These are phyloP conservation scores for Exutisphaerella laricina DNA, from an alignment of 2,329 filamentous ascomycete species.

Conservation along the genomic window DNA sequence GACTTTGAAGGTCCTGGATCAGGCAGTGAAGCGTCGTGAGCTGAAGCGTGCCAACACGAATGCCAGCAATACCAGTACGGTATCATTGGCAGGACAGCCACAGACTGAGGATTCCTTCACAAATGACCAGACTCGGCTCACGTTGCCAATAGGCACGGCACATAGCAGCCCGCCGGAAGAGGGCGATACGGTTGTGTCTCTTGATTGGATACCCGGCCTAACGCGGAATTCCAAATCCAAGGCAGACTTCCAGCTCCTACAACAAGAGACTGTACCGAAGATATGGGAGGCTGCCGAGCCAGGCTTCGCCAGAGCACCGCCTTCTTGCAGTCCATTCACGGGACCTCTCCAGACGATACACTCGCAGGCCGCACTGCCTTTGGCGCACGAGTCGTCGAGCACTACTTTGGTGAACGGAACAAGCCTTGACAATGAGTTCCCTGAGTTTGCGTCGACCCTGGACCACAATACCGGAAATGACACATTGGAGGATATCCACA, in stretches of 20 bases:
- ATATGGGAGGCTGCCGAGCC: constrained; percentile 1
- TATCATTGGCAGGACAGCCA: constrained; percentile 4
- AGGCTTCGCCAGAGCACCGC: constrained; percentile 8
- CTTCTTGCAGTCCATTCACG: constrained; percentile 26
- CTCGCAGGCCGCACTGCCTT: constrained; percentile 20
- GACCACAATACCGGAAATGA: neutral
- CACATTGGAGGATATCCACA: neutral
- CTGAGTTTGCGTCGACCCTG: neutral
- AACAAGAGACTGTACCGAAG: constrained; percentile 2
- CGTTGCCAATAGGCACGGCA: neutral
- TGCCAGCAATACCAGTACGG: constrained; percentile 14
- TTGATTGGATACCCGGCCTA: neutral
- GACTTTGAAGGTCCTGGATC: constrained; percentile 25
- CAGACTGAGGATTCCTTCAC: neutral
- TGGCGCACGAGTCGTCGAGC: neutral
- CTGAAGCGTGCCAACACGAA: constrained; percentile 18
- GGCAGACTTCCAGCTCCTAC: too few species aligned
- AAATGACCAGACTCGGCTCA: neutral
- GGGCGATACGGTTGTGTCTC: neutral
- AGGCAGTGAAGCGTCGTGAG: constrained; percentile 24
- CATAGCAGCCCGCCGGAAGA: neutral
- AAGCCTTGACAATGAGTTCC: neutral
- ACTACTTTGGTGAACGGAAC: neutral
- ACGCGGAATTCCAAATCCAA: constrained; percentile 16
- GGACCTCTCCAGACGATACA: constrained; percentile 25